These are phyloP conservation scores for Musa beccarii DNA, from an alignment of 176 grass and related monocot genomes.

Conservation along the genomic window DNA sequence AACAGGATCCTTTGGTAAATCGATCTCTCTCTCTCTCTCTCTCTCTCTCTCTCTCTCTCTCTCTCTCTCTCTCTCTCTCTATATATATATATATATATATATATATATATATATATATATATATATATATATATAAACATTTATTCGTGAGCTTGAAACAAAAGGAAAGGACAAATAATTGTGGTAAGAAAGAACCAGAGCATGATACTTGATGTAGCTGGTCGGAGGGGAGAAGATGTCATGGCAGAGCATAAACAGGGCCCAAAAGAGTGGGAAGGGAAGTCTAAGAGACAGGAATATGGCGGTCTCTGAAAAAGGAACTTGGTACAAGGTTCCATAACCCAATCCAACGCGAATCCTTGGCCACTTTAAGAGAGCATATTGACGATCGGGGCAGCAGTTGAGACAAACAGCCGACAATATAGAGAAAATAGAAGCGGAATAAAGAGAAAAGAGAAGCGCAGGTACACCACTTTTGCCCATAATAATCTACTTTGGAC, in stretches of 20 bases:
- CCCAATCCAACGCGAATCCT: neutral
- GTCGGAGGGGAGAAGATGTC: neutral
- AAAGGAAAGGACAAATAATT: neutral
- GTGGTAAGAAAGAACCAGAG: neutral
- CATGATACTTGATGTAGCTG: too few species aligned
- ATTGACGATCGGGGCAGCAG: neutral
- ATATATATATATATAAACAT: too few species aligned
- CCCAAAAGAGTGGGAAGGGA: constrained; percentile 1
- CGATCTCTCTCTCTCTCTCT: too few species aligned
- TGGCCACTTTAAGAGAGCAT: neutral
- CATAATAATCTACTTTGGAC: too few species aligned
- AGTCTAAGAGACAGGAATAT: neutral
- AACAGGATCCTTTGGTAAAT: neutral
- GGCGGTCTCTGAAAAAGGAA: neutral
- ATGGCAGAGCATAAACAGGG: neutral
- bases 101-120: too few species aligned
- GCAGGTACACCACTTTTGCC: too few species aligned
- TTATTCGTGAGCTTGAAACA: too few species aligned
- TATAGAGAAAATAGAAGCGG: neutral
- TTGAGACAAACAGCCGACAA: neutral
- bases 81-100: too few species aligned
- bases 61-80: too few species aligned
- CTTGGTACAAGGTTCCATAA: neutral
- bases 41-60: too few species aligned
- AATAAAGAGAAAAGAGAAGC: neutral